Evolutionary conservation across 352 stramenopile species (phyloP).

Genomic region (Phytophthora constricta): DNA sequence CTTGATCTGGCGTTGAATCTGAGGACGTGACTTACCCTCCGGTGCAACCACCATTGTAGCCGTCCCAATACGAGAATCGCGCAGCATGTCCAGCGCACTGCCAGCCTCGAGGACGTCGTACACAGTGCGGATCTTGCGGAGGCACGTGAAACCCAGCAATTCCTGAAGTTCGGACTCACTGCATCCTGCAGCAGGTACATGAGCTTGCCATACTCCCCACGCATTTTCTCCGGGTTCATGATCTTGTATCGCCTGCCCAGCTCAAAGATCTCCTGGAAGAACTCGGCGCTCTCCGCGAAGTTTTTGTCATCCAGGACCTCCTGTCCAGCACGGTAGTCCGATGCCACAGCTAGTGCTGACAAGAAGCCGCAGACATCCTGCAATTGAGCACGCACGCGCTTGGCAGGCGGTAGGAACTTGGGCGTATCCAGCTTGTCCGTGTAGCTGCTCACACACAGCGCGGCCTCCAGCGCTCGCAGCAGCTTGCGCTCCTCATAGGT

Average conservation of each 20-base stretch:
- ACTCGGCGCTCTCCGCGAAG: slow-evolving; percentile 86
- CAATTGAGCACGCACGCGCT: slow-evolving; percentile 89
- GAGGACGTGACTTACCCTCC: slow-evolving; percentile 83
- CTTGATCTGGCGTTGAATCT: slow-evolving; percentile 94
- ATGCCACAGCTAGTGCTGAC: slow-evolving; percentile 89
- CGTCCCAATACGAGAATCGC: slow-evolving; percentile 89
- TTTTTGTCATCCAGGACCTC: slow-evolving; percentile 89
- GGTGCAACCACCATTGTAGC: slow-evolving; percentile 96
- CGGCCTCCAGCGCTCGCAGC: slow-evolving; percentile 93
- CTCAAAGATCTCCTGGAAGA: slow-evolving; percentile 95
- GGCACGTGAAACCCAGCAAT: slow-evolving; percentile 85
- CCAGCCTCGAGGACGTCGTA: slow-evolving; percentile 87
- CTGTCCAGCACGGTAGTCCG: slow-evolving; percentile 91
- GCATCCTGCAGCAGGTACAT: slow-evolving; percentile 95
- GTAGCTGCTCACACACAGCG: slow-evolving; percentile 94
- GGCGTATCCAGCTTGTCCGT: slow-evolving; percentile 92
- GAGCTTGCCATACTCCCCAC: slow-evolving; percentile 96
- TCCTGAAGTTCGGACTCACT: slow-evolving; percentile 84
- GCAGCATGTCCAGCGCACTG: slow-evolving; percentile 77
- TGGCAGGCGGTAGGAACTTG: slow-evolving; percentile 67
- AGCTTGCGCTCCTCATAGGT: slow-evolving; percentile 95
- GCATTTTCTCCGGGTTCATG: slow-evolving; percentile 99
- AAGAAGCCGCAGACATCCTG: slow-evolving; percentile 94
- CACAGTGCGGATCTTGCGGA: slow-evolving; percentile 89
- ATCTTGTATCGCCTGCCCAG: slow-evolving; percentile 97